Conservation (phyloP, 352 stramenopile species). For the Phytophthora pini region DNA sequence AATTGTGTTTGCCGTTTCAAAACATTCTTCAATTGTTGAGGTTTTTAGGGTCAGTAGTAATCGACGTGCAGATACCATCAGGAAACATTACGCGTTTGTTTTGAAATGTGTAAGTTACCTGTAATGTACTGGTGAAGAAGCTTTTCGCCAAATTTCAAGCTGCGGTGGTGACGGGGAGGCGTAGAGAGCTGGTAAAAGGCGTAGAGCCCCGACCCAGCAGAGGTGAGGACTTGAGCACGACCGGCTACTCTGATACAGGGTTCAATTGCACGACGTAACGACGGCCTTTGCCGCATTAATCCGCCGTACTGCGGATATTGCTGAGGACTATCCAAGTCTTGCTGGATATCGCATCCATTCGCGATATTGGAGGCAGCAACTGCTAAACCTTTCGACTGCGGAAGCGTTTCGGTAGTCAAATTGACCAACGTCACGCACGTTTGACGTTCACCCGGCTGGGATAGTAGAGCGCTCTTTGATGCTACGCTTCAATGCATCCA, state of each 20-base stretch:
- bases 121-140: too few relatives aligned
- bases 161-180: too few relatives aligned
- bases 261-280: slow-evolving; percentile 2
- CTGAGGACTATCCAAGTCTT: slow-evolving; percentile 1
- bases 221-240: slow-evolving; percentile 10
- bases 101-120: too few relatives aligned
- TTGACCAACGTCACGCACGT: too few relatives aligned
- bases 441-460: slow-evolving; percentile 3
- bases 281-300: slow-evolving; percentile 1
- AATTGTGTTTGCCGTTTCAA: too few relatives aligned
- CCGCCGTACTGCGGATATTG: slow-evolving; percentile 1
- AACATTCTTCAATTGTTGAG: too few relatives aligned
- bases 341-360: slow-evolving; percentile 1
- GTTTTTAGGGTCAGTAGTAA: too few relatives aligned
- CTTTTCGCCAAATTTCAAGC: too few relatives aligned
- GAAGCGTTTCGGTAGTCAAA: slow-evolving; percentile 12
- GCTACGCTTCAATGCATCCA: neutral
- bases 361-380: neutral
- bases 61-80: too few relatives aligned
- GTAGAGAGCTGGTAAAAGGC: neutral
- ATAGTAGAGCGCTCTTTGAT: neutral
- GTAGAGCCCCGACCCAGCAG: neutral
- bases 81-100: too few relatives aligned
- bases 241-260: slow-evolving; percentile 3
- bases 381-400: slow-evolving; percentile 3